Base-by-base conservation (phyloP, 805 yeast species). In the Maudiozyma barnettii region DNA sequence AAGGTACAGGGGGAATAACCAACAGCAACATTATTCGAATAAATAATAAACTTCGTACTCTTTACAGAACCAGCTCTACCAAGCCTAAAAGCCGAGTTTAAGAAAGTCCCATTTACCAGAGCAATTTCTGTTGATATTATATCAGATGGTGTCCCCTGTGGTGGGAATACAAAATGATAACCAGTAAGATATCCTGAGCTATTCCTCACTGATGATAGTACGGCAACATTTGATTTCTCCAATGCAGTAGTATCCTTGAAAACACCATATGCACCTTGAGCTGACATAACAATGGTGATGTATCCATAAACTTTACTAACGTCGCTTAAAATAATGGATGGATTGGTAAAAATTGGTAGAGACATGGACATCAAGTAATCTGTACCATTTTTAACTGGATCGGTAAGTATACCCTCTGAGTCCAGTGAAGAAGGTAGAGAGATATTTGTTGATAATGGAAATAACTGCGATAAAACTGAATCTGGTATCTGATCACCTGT, bases 311-410 rank as follows among this genome's bases (percentile, higher is more conserved):
- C 68, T 20, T 75, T 72, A 4, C 83, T 79, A 6, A 16, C 16
- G 14, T 72, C 68, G n/a, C 72, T 66, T 20, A 82, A 65, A 39
- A 81, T 65, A 20, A 85, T 81, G 1, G 95, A 82, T n/a, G 81
- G 73, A 54, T 84, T 82, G 16, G 87, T 76, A 55, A 73, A 81
- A 2, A 89, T 75, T 0, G 96, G 93, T 4, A 87, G 54, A 0
- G 96, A 84, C 65, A 89, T 68, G 0, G 95, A 86, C 74, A 86
- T 69, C 53, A 79, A 74, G 55, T 75, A 82, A 1, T 71, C 49
- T 1, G 69, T 54, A 36, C 61, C 58, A 54, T 79, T 77, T 16
- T 66, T 45, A 1, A 77, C 68, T 0, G 96, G 96, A 3, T 95
- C 95, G 1, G 81, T 68, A 14, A 85, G 50, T 46, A 73, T 64